Evolutionary conservation across 2,329 filamentous ascomycete genomes (phyloP).

Genomic region (Verticillium klebahnii): DNA sequence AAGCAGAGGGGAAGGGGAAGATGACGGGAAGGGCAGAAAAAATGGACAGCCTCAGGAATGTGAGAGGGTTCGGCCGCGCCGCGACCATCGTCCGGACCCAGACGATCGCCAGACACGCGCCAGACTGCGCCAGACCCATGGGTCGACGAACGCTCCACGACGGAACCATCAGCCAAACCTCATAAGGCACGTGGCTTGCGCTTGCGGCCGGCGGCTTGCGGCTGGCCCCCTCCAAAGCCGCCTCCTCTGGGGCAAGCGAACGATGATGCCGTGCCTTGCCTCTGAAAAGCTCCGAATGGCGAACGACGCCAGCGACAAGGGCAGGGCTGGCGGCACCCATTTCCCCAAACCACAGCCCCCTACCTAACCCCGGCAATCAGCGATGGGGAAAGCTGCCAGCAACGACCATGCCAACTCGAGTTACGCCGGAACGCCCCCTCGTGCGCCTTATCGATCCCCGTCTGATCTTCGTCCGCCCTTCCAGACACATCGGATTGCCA

Average conservation of each 20-base stretch:
- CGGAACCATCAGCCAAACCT: neutral
- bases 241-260: neutral
- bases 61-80: slow-evolving; percentile 2
- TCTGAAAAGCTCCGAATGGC: too few species aligned
- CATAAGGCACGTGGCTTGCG: neutral
- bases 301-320: too few species aligned
- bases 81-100: slow-evolving; percentile 8
- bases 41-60: neutral
- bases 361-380: too few species aligned
- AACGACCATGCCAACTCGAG: neutral
- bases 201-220: neutral
- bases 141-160: neutral
- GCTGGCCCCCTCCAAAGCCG: neutral
- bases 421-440: neutral
- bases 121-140: neutral
- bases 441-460: neutral
- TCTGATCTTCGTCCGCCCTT: neutral
- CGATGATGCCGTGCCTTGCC: too few species aligned
- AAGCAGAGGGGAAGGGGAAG: neutral
- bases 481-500: neutral
- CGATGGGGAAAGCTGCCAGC: too few species aligned
- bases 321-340: too few species aligned
- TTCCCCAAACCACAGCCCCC: too few species aligned
- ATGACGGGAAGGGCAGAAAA: neutral
- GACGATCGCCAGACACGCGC: neutral